Conservation (phyloP, 495 filamentous ascomycete species). For the Trichoderma gamsii region DNA sequence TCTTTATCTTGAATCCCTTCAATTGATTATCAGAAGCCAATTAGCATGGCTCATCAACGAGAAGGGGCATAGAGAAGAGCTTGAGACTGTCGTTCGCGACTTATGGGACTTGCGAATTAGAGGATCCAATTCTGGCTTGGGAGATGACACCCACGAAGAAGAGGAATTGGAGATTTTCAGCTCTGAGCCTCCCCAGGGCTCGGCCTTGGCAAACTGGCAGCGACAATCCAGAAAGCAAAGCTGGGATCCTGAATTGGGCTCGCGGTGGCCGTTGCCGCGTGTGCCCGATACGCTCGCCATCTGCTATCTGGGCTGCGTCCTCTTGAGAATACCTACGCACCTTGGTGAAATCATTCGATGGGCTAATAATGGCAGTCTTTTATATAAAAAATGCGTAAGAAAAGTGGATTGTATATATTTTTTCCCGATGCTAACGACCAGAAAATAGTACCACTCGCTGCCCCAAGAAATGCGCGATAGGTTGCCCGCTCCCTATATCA, state of each 20-base stretch:
- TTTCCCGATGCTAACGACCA: conserved; percentile 22
- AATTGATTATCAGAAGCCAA: conserved; percentile 57
- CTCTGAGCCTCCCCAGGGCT: conserved; percentile 29
- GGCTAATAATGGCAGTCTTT: conserved; percentile 36
- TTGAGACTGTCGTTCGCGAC: conserved; percentile 46
- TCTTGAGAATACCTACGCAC: conserved; percentile 37
- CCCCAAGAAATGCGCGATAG: conserved; percentile 61
- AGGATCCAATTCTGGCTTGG: conserved; percentile 30
- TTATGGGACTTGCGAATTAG: conserved; percentile 45
- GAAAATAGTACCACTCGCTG: conserved; percentile 39
- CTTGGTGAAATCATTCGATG: conserved; percentile 40
- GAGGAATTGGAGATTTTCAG: conserved; percentile 30
- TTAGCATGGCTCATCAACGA: conserved; percentile 37
- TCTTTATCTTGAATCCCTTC: conserved; percentile 77
- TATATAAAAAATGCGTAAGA: conserved; percentile 37
- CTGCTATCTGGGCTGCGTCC: conserved; percentile 40
- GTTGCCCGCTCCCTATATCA: conserved; percentile 54
- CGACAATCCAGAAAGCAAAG: conserved; percentile 7
- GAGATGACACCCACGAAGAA: conserved; percentile 1
- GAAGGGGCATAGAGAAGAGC: conserved; percentile 36
- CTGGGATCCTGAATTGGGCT: conserved; percentile 19
- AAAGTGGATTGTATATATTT: not conserved
- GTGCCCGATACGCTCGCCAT: conserved; percentile 38
- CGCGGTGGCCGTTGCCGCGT: conserved; percentile 35
- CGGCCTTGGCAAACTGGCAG: not conserved